phyloP scores from a whole-genome alignment of 768 basidiomycete genomes.

The Leucocoprinus birnbaumii region DNA sequence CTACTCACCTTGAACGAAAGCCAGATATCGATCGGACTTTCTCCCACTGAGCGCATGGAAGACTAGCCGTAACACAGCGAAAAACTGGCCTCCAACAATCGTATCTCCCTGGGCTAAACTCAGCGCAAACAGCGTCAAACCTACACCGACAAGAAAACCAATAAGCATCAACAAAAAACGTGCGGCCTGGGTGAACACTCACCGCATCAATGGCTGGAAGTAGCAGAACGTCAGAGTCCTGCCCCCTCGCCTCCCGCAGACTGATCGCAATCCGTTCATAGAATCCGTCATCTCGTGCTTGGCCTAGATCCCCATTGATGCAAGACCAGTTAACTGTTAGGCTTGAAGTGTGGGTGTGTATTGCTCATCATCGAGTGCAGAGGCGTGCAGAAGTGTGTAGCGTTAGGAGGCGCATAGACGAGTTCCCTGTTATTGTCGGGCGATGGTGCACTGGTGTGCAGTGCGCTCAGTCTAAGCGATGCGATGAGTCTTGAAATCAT shows the following conservation, averaged over 20 bases:
- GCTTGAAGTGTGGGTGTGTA: constrained; percentile 65
- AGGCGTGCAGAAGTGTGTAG: constrained; percentile 71
- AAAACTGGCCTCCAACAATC: constrained; percentile 71
- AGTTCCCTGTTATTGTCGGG: no score
- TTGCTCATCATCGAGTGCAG: constrained; percentile 73
- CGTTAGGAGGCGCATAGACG: constrained; percentile 66
- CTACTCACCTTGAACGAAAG: constrained; percentile 68
- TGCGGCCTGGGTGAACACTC: no score
- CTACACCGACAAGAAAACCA: constrained; percentile 30
- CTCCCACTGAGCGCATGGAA: constrained; percentile 60
- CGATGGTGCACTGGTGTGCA: no score
- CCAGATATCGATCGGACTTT: constrained; percentile 60
- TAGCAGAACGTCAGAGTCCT: constrained; percentile 63
- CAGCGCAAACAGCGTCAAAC: constrained; percentile 65
- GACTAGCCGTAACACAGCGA: constrained; percentile 68
- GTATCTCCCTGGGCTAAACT: constrained; percentile 47
- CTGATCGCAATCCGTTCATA: constrained; percentile 55
- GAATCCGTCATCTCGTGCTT: constrained; percentile 21
- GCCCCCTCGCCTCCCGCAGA: constrained; percentile 68
- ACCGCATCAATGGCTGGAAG: no score
- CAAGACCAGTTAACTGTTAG: constrained; percentile 48
- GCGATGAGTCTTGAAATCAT: no score
- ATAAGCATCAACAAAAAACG: background rate
- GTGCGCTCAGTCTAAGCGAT: no score
- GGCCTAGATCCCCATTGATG: constrained; percentile 30